Evolutionary conservation across 2,329 filamentous ascomycete genomes (phyloP), one percentile per base, ranked within the genome.

Genomic region (Blastomyces gilchristii): DNA sequence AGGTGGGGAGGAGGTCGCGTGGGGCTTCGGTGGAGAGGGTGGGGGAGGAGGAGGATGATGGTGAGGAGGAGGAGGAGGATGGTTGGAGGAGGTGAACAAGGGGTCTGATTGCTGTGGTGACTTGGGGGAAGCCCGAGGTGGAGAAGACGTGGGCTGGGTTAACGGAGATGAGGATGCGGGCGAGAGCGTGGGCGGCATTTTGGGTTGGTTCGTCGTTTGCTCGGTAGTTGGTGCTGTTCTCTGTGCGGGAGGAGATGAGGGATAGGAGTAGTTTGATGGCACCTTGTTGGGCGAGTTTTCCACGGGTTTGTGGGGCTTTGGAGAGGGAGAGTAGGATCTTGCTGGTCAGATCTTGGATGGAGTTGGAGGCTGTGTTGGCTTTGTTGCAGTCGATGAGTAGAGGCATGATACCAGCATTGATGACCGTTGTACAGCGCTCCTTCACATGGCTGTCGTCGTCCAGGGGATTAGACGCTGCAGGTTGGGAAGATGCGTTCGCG

Each of bases 221-320:
- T 1, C 72, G 74, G 50, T 53, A 53, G 50, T 34, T 58, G 31
- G 31, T 58, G 64, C 69, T 69, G 66, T 80, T 82, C 65, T 71
- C 76, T 64, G 69, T 73, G 62, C 71, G 72, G 8, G 73, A 72
- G 52, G 25, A 74, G 65, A 82, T 86, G 86, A 62, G 87, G 83
- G 87, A 83, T 34, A 97, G 82, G 28, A 97, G 82, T 1, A 97
- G 83, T 69, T 89, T 94, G 22, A 97, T 84, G 1, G 90, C 91
- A n/a, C 94, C 94, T 80, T 97, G 92, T 71, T 97, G 94, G 2
- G 91, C 90, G 67, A 99, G 85, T 58, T 85, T 82, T 0, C 91
- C 89, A 12, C 94, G 86, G 63, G 91, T 81, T 62, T 85, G 85
- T 49, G 86, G 81, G n/a, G 86, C 87, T 69, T 87, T 86, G 22